phyloP scores from a whole-genome alignment of 1,139 yeast species.

The Sugiyamaella neomexicana region DNA sequence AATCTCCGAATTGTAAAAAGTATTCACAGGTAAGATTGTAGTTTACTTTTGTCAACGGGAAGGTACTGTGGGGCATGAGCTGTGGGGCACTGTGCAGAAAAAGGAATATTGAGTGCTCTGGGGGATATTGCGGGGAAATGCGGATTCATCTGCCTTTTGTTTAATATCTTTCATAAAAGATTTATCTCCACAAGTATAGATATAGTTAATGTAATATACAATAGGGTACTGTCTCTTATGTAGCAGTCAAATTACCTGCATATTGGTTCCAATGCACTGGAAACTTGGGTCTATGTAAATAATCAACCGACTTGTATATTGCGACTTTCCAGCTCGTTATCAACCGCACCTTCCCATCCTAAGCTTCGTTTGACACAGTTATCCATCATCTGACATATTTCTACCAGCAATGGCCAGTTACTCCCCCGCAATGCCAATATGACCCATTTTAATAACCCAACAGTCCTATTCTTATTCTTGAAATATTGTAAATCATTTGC shows the following conservation, averaged over 20 bases:
- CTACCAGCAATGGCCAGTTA: slow-evolving; percentile 28
- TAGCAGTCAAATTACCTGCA: too few relatives aligned
- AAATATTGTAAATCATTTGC: slow-evolving; percentile 22
- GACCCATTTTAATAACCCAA: slow-evolving; percentile 28
- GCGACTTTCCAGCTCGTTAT: slow-evolving; percentile 20
- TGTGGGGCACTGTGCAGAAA: too few relatives aligned
- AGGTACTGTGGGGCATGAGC: neutral
- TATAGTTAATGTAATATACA: too few relatives aligned
- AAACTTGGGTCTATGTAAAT: too few relatives aligned
- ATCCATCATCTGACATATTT: slow-evolving; percentile 28
- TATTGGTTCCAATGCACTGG: neutral
- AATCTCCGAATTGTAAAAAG: too few relatives aligned
- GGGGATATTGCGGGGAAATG: neutral
- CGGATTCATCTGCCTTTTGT: neutral
- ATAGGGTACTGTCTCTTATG: too few relatives aligned
- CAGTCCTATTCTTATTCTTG: slow-evolving; percentile 22
- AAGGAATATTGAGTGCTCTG: too few relatives aligned
- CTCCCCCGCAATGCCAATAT: slow-evolving; percentile 27
- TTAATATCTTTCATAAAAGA: neutral
- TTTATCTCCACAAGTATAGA: neutral
- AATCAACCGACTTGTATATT: slow-evolving; percentile 23
- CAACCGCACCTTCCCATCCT: slow-evolving; percentile 28
- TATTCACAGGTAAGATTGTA: too few relatives aligned
- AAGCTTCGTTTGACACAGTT: slow-evolving; percentile 31
- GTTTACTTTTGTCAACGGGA: neutral